These are phyloP conservation scores for Rugonectria rugulosa DNA, from an alignment of 2,329 filamentous ascomycete species.

Conservation along the genomic window DNA sequence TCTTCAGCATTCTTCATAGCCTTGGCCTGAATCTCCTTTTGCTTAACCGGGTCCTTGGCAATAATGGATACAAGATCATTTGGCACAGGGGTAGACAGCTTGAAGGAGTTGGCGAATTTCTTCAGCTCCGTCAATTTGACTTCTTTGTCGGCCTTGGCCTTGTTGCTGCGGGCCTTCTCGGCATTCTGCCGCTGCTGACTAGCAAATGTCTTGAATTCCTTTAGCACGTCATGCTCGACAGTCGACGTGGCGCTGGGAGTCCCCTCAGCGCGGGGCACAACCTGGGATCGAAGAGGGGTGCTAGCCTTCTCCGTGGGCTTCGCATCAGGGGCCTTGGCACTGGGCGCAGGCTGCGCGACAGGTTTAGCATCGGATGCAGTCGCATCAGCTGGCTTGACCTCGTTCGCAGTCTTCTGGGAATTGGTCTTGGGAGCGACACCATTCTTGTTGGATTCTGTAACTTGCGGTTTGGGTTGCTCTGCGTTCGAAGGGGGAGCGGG, in stretches of 20 bases:
- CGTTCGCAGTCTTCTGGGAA: constrained; percentile 31
- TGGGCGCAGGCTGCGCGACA: constrained; percentile 41
- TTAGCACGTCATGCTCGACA: constrained; percentile 68
- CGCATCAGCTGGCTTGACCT: constrained; percentile 40
- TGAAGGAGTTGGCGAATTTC: constrained; percentile 94
- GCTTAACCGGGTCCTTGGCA: constrained; percentile 94
- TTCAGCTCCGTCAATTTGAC: constrained; percentile 93
- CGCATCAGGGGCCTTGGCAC: constrained; percentile 39
- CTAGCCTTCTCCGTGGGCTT: constrained; percentile 40
- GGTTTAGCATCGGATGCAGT: constrained; percentile 41
- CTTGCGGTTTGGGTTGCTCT: constrained; percentile 37
- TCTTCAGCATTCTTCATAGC: constrained; percentile 79
- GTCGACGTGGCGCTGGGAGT: constrained; percentile 65
- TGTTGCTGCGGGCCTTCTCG: constrained; percentile 64
- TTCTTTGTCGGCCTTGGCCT: constrained; percentile 79
- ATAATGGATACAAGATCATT: constrained; percentile 92
- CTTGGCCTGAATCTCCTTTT: constrained; percentile 90
- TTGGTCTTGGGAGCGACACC: constrained; percentile 41
- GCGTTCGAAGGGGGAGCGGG: constrained; percentile 19
- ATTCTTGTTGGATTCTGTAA: constrained; percentile 41
- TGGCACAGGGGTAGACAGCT: constrained; percentile 90
- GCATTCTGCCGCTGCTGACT: constrained; percentile 61
- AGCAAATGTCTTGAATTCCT: constrained; percentile 71
- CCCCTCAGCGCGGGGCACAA: constrained; percentile 50
- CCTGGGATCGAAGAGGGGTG: constrained; percentile 42